These are phyloP conservation scores for Hypoxylon sp. DNA, from an alignment of 2,329 filamentous ascomycete genomes.

Conservation along the genomic window DNA sequence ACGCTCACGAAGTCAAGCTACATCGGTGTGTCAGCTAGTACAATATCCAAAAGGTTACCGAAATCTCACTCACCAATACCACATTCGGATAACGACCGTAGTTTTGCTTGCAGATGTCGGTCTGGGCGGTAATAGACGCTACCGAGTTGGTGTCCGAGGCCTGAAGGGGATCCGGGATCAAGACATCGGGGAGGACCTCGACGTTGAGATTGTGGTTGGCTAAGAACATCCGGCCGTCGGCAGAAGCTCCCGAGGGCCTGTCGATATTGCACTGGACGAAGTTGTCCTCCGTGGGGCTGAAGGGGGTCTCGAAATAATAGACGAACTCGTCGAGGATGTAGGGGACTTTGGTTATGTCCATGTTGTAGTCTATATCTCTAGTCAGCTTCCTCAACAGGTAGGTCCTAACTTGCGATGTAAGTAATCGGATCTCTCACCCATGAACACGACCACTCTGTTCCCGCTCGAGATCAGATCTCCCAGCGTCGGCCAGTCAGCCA, in stretches of 20 bases:
- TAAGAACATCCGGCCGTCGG: constrained; percentile 58
- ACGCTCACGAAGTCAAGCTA: constrained; percentile 59
- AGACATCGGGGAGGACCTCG: constrained; percentile 51
- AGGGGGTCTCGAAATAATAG: constrained; percentile 80
- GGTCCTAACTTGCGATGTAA: no score
- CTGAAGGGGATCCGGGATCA: constrained; percentile 50
- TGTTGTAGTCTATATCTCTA: constrained; percentile 67
- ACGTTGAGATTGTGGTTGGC: constrained; percentile 57
- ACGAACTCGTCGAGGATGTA: constrained; percentile 74
- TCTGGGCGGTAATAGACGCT: constrained; percentile 58
- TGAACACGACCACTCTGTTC: constrained; percentile 76
- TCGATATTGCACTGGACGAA: constrained; percentile 75
- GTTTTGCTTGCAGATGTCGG: constrained; percentile 49
- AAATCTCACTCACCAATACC: constrained; percentile 52
- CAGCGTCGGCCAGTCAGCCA: constrained; percentile 76
- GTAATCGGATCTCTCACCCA: constrained; percentile 61
- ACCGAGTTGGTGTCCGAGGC: constrained; percentile 61
- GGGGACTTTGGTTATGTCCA: constrained; percentile 62
- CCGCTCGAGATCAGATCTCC: constrained; percentile 70
- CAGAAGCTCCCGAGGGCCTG: constrained; percentile 63
- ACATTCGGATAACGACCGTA: constrained; percentile 53
- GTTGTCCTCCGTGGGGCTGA: constrained; percentile 68
- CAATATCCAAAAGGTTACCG: neutral
- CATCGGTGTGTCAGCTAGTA: constrained; percentile 33
- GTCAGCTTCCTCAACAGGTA: constrained; percentile 32